These are phyloP conservation scores for Leishmania guyanensis DNA, from an alignment of 208 protist genomes.

Conservation along the genomic window DNA sequence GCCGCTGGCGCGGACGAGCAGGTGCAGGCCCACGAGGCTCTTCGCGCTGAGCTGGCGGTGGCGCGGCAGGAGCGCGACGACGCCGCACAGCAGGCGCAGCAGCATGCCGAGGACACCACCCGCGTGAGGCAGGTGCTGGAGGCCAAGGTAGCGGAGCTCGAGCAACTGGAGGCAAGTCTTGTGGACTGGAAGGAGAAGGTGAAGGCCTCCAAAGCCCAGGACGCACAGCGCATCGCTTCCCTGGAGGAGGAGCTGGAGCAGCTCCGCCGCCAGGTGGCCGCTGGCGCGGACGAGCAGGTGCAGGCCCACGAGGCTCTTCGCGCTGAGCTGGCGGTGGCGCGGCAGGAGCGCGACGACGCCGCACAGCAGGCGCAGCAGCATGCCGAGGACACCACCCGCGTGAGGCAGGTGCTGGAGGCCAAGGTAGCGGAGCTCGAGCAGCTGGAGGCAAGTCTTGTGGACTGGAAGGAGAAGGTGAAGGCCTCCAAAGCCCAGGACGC, in stretches of 20 bases:
- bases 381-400: background rate
- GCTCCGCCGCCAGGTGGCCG: background rate
- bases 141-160: slow-evolving; percentile 3
- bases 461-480: slow-evolving; percentile 1
- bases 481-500: background rate
- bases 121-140: background rate
- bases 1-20: background rate
- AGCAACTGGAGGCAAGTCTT: slow-evolving; percentile 21
- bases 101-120: background rate
- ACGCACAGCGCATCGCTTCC: slow-evolving; percentile 35
- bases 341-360: background rate
- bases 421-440: slow-evolving; percentile 1
- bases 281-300: background rate
- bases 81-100: background rate
- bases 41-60: background rate
- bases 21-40: background rate
- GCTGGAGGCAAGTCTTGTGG: background rate
- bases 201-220: slow-evolving; percentile 43
- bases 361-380: slow-evolving; percentile 5
- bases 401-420: background rate
- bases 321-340: background rate
- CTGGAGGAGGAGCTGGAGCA: slow-evolving; percentile 13
- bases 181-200: slow-evolving; percentile 74
- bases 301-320: background rate
- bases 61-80: background rate